Evolutionary conservation across 345 rosid genomes (phyloP), one percentile per base, ranked within the genome.

Genomic region (Hibiscus tridactylites): DNA sequence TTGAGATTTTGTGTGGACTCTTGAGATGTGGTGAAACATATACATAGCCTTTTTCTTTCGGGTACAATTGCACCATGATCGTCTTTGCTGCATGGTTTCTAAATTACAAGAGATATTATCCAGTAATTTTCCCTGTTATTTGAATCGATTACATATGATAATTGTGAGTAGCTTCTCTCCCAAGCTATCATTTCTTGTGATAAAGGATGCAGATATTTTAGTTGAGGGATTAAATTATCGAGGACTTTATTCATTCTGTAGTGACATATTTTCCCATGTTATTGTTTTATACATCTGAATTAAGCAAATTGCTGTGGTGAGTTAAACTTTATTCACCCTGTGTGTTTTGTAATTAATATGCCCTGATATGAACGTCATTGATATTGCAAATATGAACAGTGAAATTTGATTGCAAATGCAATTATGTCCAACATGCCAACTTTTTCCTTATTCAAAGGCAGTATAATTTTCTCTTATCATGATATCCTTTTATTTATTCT

Each of bases 11-110:
- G 35, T 71, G 28, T 61, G 61, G n/a, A 35, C 35, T 37, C 24
- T 64, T 73, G 31, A 76, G 46, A 66, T 63, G 52, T 52, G 64
- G 60, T 60, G 29, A 44, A 53, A 59, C 57, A 28, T 62, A 31
- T 19, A 4, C 35, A 10, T 50, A 7, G 8, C 46, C 17, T 3
- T 13, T 29, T 46, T 61, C 28, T 47, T 47, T 70, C 35, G 50
- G 63, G 9, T 19, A 9, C 52, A 56, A 39, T 37, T 56, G 16
- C 15, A 24, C 13, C 19, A 21, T 10, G 2, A 19, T 42, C 19
- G 35, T 58, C 17, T 31, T 74, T 53, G 17, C 24, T 19, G 53
- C 54, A 42, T 24, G 15, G 35, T 13, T 62, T 62, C 31, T 31
- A 17, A 42, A 52, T 54, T 71, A 9, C 10, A 53, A 42, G 24